These are phyloP conservation scores for Gamsiella multidivaricata DNA, from an alignment of 192 early-diverging fungal genomes.

Conservation along the genomic window DNA sequence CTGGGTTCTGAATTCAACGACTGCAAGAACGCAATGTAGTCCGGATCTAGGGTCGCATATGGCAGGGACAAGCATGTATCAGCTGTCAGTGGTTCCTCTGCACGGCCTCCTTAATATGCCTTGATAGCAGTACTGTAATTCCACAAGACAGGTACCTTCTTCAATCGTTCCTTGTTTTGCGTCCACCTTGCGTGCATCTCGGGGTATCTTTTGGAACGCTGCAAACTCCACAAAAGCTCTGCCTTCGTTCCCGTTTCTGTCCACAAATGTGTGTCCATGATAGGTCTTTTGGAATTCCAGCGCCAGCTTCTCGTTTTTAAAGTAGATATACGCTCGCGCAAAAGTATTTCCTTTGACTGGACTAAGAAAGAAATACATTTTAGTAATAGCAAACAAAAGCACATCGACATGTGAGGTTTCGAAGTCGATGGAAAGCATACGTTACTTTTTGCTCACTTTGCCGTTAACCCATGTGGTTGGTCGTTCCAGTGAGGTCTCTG, in stretches of 20 bases:
- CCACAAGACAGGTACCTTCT: constrained; percentile 57
- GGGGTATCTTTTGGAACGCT: constrained; percentile 78
- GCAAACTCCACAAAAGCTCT: constrained; percentile 85
- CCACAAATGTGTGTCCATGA: constrained; percentile 82
- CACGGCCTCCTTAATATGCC: too few species aligned
- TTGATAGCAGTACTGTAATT: background rate
- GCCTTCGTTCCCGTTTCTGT: constrained; percentile 74
- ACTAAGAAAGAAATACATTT: constrained; percentile 55
- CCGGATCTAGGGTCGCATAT: constrained; percentile 64
- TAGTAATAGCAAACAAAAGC: background rate
- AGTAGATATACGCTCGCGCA: constrained; percentile 82
- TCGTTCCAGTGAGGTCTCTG: constrained; percentile 60
- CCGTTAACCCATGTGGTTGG: constrained; percentile 67
- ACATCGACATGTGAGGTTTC: background rate
- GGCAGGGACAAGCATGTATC: background rate
- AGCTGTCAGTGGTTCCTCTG: background rate
- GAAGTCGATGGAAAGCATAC: background rate
- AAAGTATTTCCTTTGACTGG: constrained; percentile 77
- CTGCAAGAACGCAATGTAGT: constrained; percentile 81
- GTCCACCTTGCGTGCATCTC: constrained; percentile 71
- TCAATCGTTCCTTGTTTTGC: constrained; percentile 83
- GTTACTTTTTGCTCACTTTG: constrained; percentile 80
- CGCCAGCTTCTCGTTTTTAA: constrained; percentile 72
- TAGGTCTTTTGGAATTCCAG: constrained; percentile 79
- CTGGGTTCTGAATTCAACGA: constrained; percentile 65